These are phyloP conservation scores for Cairneyella variabilis DNA, from an alignment of 495 filamentous ascomycete genomes.

Conservation along the genomic window DNA sequence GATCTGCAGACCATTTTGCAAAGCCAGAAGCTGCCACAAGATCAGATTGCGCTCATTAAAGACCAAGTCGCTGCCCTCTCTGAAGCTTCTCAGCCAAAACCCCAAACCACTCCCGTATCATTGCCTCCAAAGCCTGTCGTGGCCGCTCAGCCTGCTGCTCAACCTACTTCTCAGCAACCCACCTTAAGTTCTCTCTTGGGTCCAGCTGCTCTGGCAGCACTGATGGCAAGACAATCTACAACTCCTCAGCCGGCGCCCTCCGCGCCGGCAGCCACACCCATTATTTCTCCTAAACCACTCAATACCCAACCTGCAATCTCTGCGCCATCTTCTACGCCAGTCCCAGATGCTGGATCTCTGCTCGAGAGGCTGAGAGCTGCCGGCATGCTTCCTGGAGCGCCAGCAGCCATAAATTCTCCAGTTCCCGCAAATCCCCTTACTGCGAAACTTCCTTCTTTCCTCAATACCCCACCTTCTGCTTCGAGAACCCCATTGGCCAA, in stretches of 20 bases:
- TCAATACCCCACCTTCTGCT: constrained; percentile 13
- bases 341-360: constrained; percentile 34
- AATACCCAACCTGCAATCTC: constrained; percentile 31
- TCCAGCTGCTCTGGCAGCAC: constrained; percentile 46
- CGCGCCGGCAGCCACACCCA: constrained; percentile 30
- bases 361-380: constrained; percentile 46
- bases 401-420: constrained; percentile 26
- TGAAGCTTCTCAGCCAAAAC: constrained; percentile 26
- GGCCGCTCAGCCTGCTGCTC: constrained; percentile 24
- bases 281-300: constrained; percentile 36
- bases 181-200: constrained; percentile 50
- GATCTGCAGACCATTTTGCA: constrained; percentile 80
- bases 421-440: background rate
- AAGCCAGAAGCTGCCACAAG: constrained; percentile 70
- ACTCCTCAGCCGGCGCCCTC: constrained; percentile 41
- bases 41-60: constrained; percentile 75
- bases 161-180: constrained; percentile 32
- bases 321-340: constrained; percentile 27
- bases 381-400: constrained; percentile 37
- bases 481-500: constrained; percentile 28
- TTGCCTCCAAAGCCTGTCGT: constrained; percentile 18
- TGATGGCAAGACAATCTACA: constrained; percentile 40
- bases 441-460: constrained; percentile 16
- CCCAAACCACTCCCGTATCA: constrained; percentile 24
- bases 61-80: constrained; percentile 71